phyloP scores from a whole-genome alignment of 306 rosid genomes.

The Elaeagnus macrophylla region DNA sequence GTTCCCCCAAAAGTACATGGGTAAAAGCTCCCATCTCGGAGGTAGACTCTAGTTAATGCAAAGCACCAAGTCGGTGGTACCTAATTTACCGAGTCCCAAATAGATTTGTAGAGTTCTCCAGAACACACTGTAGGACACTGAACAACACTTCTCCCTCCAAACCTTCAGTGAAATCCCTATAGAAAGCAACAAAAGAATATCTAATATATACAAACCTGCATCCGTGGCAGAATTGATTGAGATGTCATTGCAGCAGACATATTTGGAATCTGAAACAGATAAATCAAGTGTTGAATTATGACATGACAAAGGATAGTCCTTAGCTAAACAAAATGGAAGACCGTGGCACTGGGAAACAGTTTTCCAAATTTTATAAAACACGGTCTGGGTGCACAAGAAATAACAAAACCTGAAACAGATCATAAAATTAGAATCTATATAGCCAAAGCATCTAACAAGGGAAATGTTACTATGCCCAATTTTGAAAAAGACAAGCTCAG shows the following conservation, averaged over 20 bases:
- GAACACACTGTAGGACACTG: too few relatives aligned
- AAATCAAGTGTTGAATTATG: conserved; percentile 11
- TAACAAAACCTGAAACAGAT: neutral
- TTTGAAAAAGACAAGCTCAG: too few relatives aligned
- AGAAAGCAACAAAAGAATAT: conserved; percentile 12
- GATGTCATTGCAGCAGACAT: conserved; percentile 76
- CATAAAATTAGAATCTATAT: neutral
- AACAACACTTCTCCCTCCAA: neutral
- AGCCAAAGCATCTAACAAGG: neutral
- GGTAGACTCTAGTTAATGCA: neutral
- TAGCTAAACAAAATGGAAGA: neutral
- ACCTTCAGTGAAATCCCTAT: neutral
- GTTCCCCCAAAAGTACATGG: neutral
- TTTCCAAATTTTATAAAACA: neutral
- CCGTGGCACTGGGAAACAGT: neutral
- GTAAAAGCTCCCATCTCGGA: too few relatives aligned
- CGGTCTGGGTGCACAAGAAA: neutral
- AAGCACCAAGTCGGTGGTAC: neutral
- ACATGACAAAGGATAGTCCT: conserved; percentile 2
- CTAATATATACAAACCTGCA: conserved; percentile 51
- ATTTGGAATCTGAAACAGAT: conserved; percentile 63
- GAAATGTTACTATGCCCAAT: too few relatives aligned
- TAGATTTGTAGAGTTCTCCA: neutral
- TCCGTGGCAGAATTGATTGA: conserved; percentile 49
- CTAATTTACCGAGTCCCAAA: neutral